phyloP scores from a whole-genome alignment of 176 grass and related monocot genomes.

The Triticum timopheevii region DNA sequence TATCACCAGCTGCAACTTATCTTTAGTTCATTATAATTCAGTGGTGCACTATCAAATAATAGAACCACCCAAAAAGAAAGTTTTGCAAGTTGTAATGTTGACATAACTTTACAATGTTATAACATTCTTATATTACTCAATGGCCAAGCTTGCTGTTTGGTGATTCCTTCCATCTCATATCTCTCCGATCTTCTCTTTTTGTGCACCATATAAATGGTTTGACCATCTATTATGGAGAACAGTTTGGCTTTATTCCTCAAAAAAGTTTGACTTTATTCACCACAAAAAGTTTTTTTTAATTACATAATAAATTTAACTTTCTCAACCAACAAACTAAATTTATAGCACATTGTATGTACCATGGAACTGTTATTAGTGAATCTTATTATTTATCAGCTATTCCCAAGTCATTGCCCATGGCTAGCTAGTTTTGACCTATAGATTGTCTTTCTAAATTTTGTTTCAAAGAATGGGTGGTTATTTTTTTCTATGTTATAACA shows the following conservation, averaged over 20 bases:
- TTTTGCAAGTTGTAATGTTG: conserved; percentile 34
- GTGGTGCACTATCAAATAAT: conserved; percentile 39
- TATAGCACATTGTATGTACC: neutral
- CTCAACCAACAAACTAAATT: neutral
- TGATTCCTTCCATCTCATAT: neutral
- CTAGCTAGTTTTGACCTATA: neutral
- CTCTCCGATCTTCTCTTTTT: neutral
- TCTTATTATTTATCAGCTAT: neutral
- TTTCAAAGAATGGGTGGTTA: neutral
- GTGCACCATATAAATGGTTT: conserved; percentile 13
- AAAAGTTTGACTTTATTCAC: conserved; percentile 28
- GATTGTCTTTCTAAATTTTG: conserved; percentile 13
- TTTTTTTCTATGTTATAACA: neutral
- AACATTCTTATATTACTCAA: conserved; percentile 5
- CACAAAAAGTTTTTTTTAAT: neutral
- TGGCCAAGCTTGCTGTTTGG: conserved; percentile 2
- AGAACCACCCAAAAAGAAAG: conserved; percentile 15
- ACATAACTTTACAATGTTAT: conserved; percentile 13
- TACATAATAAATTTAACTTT: neutral
- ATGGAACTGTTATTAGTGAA: neutral
- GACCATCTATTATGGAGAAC: conserved; percentile 13
- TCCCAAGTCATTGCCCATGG: neutral
- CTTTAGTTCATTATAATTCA: neutral
- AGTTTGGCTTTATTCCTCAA: conserved; percentile 25
- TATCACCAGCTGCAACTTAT: conserved; percentile 17